A percentile compares a stretch with the other conserved stretches of the same genome.
These are phyloP conservation scores for Syzygium oleosum DNA, from an alignment of 345 rosid species.

Conservation along the genomic window DNA sequence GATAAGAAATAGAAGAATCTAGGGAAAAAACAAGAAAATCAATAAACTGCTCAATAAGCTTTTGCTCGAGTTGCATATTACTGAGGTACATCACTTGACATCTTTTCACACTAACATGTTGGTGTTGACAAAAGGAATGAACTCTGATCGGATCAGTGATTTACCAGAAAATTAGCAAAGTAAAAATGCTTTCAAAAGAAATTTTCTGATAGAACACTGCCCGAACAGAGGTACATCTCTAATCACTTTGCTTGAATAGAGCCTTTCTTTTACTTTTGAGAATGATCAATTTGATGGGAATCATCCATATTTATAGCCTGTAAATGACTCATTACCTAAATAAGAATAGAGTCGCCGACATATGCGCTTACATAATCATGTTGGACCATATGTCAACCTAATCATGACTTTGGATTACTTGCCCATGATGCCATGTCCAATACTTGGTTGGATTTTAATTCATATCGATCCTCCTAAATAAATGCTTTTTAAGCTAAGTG, in stretches of 20 bases:
- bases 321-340: rapidly evolving
- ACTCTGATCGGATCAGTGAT: not conserved
- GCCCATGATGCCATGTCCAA: not conserved
- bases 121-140: not conserved
- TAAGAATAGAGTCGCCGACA: not conserved
- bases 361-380: not conserved
- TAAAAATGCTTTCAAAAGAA: rapidly evolving
- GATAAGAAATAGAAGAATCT: no score
- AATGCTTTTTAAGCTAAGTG: not conserved
- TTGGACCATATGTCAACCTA: not conserved
- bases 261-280: not conserved
- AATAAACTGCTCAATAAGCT: no score
- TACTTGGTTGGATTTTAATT: not conserved
- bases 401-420: not conserved
- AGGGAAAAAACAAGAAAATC: not conserved
- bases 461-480: not conserved
- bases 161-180: not conserved
- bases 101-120: no score
- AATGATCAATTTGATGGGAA: not conserved
- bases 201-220: not conserved
- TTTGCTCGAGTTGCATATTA: not conserved
- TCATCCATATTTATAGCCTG: not conserved
- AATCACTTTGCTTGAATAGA: not conserved
- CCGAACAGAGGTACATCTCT: not conserved
- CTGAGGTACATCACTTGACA: not conserved